Conservation (phyloP, 352 stramenopile species). For the Phytophthora crassamura region DNA sequence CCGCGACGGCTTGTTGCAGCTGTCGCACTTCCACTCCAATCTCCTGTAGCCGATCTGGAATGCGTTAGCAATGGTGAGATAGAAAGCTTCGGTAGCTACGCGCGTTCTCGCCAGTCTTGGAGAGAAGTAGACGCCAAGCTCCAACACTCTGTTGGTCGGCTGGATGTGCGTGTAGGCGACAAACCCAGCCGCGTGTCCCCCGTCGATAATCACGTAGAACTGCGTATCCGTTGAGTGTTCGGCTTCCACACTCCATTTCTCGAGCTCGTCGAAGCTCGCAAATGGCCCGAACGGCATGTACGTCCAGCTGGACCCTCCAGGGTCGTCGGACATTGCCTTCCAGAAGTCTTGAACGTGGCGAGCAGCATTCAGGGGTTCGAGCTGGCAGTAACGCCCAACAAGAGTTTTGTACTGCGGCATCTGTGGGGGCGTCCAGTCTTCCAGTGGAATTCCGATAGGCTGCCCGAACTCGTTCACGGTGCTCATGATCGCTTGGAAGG, state of each 20-base stretch:
- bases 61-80: slow-evolving; percentile 21
- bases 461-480: slow-evolving; percentile 25
- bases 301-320: slow-evolving; percentile 19
- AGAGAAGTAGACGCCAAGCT: slow-evolving; percentile 19
- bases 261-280: slow-evolving; percentile 15
- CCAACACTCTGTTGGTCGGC: slow-evolving; percentile 19
- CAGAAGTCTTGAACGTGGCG: slow-evolving; percentile 22
- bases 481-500: no score
- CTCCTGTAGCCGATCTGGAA: not conserved
- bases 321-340: slow-evolving; percentile 21
- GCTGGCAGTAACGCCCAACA: slow-evolving; percentile 18
- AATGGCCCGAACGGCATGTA: slow-evolving; percentile 32
- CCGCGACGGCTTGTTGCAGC: slow-evolving; percentile 3
- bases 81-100: slow-evolving; percentile 23
- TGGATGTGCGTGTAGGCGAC: slow-evolving; percentile 29
- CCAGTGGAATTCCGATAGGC: slow-evolving; percentile 16
- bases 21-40: slow-evolving; percentile 9
- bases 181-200: slow-evolving; percentile 15
- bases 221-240: slow-evolving; percentile 10
- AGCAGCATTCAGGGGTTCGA: slow-evolving; percentile 18
- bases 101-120: slow-evolving; percentile 9
- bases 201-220: slow-evolving; percentile 25
- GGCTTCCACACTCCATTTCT: slow-evolving; percentile 8
- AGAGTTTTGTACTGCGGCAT: slow-evolving; percentile 19
- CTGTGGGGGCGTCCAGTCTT: slow-evolving; percentile 17